These are phyloP conservation scores for Hypoxylon perforatum DNA, from an alignment of 495 filamentous ascomycete genomes.

Conservation along the genomic window DNA sequence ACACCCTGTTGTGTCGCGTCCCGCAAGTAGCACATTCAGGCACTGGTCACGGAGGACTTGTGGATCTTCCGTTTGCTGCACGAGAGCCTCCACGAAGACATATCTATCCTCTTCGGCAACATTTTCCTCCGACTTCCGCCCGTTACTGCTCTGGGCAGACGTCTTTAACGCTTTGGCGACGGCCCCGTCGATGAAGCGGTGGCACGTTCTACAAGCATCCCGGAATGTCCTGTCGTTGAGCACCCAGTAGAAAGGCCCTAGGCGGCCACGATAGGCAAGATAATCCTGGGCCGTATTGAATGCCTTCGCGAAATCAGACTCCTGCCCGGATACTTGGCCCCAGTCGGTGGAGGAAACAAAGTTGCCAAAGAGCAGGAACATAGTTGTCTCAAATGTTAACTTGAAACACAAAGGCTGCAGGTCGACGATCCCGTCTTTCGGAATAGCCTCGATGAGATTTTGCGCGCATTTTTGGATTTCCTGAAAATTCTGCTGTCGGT, in stretches of 20 bases:
- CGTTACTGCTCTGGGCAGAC: neutral
- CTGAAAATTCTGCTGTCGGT: constrained; percentile 67
- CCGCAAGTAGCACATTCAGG: constrained; percentile 74
- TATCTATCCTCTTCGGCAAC: neutral
- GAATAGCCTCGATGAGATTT: constrained; percentile 50
- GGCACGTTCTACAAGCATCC: neutral
- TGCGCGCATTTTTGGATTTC: constrained; percentile 68
- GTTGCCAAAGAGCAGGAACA: constrained; percentile 76
- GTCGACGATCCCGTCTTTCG: constrained; percentile 50
- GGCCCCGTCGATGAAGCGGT: neutral
- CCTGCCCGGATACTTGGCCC: neutral
- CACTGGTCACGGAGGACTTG: neutral
- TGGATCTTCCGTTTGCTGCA: neutral
- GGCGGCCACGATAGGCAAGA: neutral
- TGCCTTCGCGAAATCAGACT: neutral
- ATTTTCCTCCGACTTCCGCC: neutral
- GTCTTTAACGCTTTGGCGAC: neutral
- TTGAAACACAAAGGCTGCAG: constrained; percentile 71
- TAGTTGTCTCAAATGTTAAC: constrained; percentile 73
- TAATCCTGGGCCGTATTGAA: neutral
- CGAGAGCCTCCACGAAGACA: neutral
- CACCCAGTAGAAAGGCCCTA: neutral
- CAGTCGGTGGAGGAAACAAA: constrained; percentile 39
- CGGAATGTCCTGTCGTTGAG: neutral
- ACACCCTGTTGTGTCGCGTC: constrained; percentile 78